Base-by-base conservation (phyloP, 345 rosid species). In the Hypericum perforatum region DNA sequence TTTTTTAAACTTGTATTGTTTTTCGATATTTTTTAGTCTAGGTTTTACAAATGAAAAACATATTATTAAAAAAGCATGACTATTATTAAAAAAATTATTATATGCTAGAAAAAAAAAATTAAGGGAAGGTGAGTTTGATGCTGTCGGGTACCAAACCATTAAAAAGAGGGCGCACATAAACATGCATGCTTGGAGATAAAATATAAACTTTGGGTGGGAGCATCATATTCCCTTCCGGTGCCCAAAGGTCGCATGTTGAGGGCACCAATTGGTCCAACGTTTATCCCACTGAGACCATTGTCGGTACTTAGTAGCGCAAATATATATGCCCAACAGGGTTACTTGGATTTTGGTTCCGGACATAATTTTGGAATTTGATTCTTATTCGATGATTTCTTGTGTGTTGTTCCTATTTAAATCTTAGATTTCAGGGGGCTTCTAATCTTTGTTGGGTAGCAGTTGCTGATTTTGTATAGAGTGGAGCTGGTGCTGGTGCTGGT, bases 281-380 rank as follows among this genome's bases (percentile, higher is more conserved):
- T 36, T 45, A 7, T 14, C 37, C 49, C 64, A 16, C 45, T 9
- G 5, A 40, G 46, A 5, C 39, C 14, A 12, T 12, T n/a, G 40
- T 7, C 16, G 2, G n/a, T 53, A n/a, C 29, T 58, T n/a, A 5
- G 7, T 16, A 54, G 47, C 16, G 42, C 53, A 9, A 29, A 39
- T 16, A 41, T 42, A 47, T 61, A 22, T 22, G 32, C 32, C 32
- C 32, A 22, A 22, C 32, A 22, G 32, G 38, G 62, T 29, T 39
- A 11, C 7, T 9, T 12, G 5, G 39, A 37, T 14, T 46, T 38
- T 10, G 16, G 40, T 12, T 37, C 29, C 14, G 44, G 44, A 22
- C 32, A 48, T 64, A 54, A 45, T 39, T 29, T 39, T 13, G 49
- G 85, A 76, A 76, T 76, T 61, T 57, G 77, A 69, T 69, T 79